Conservation (phyloP, 2,329 filamentous ascomycete genomes). For the Ophiostoma tasmaniense region DNA sequence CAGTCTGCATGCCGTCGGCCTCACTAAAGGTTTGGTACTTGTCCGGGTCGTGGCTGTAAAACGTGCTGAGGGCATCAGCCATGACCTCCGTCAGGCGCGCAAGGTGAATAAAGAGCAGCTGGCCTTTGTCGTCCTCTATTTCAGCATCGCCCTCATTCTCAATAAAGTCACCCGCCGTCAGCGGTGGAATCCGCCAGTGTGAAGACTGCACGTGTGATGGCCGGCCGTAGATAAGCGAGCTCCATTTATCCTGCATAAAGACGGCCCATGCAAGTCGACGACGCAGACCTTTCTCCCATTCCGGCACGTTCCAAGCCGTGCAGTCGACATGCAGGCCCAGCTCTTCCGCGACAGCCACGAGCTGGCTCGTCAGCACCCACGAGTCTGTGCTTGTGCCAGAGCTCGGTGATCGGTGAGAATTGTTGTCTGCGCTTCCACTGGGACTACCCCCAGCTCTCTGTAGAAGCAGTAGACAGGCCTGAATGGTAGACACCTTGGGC, state of each 20-base stretch:
- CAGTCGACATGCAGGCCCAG: constrained; percentile 85
- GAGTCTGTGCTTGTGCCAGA: constrained; percentile 53
- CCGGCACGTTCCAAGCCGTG: constrained; percentile 75
- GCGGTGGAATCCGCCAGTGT: constrained; percentile 8
- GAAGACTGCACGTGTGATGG: constrained; percentile 31
- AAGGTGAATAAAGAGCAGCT: background rate
- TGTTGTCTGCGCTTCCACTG: background rate
- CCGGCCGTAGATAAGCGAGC: constrained; percentile 62
- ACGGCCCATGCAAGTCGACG: constrained; percentile 84
- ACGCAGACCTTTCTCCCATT: constrained; percentile 76
- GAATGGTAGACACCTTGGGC: background rate
- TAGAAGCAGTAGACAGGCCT: background rate
- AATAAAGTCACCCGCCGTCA: constrained; percentile 25
- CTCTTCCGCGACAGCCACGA: constrained; percentile 81
- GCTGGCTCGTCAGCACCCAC: constrained; percentile 76
- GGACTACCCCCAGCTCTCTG: background rate
- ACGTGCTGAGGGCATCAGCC: background rate
- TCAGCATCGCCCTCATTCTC: background rate
- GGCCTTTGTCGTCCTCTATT: background rate
- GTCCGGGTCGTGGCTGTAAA: background rate
- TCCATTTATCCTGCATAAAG: constrained; percentile 92
- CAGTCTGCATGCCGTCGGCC: background rate
- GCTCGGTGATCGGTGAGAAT: background rate
- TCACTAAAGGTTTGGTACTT: background rate
- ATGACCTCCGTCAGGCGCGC: background rate